Percentiles rank a stretch among this genome's conserved stretches.
These are phyloP conservation scores for Sordariomycetes sp. DNA, from an alignment of 2,329 filamentous ascomycete species.

Conservation along the genomic window DNA sequence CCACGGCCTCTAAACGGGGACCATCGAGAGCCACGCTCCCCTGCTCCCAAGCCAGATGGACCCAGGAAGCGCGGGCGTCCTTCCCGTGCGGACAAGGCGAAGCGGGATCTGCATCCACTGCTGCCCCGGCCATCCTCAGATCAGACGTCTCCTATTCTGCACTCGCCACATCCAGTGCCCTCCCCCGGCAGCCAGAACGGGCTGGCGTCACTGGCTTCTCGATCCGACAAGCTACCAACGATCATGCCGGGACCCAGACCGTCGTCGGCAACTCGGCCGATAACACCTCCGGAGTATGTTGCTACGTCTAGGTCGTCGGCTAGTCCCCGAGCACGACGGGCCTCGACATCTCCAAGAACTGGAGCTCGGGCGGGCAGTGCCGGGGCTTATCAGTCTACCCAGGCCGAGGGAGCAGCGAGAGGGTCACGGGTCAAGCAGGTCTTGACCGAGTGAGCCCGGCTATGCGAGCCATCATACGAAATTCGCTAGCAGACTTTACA, in stretches of 20 bases:
- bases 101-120: slow-evolving; percentile 16
- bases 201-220: background rate
- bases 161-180: too few relatives aligned
- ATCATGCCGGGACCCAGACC: slow-evolving; percentile 1
- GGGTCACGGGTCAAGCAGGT: background rate
- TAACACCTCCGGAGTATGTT: slow-evolving; percentile 4
- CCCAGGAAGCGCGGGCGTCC: slow-evolving; percentile 36
- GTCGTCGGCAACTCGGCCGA: background rate
- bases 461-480: too few relatives aligned
- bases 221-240: background rate
- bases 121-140: slow-evolving; percentile 15
- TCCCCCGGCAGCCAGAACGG: too few relatives aligned
- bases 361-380: too few relatives aligned
- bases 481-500: too few relatives aligned
- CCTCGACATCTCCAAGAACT: background rate
- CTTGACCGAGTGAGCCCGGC: background rate
- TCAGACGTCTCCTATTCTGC: background rate
- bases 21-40: slow-evolving; percentile 3
- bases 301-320: background rate
- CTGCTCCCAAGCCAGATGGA: slow-evolving; percentile 5
- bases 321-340: background rate
- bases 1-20: slow-evolving; percentile 12
- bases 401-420: background rate
- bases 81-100: slow-evolving; percentile 32
- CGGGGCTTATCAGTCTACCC: background rate